Conservation (phyloP, 2,329 filamentous ascomycete species). For the Aspergillus udagawae region DNA sequence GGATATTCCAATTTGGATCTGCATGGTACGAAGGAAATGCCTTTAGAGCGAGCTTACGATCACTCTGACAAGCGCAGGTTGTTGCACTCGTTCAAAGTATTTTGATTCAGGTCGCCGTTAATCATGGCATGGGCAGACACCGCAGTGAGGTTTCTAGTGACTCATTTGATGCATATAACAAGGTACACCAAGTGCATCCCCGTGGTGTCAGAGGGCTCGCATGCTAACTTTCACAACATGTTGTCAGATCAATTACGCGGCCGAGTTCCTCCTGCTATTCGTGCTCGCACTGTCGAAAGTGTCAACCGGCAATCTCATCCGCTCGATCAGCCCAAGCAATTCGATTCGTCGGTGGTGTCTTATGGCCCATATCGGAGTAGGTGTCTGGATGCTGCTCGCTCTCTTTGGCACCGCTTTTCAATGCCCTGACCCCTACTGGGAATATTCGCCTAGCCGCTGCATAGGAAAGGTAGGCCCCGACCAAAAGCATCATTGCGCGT, state of each 20-base stretch:
- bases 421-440: constrained; percentile 7
- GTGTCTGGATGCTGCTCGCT: constrained; percentile 10
- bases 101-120: background rate
- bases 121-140: background rate
- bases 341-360: background rate
- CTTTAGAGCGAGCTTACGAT: background rate
- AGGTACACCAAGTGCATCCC: background rate
- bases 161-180: background rate
- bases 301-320: background rate
- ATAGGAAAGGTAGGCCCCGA: background rate
- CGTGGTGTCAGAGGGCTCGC: background rate
- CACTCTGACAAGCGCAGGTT: background rate
- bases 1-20: background rate
- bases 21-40: background rate
- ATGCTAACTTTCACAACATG: background rate
- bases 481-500: background rate
- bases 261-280: background rate
- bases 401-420: constrained; percentile 13
- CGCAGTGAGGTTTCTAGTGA: background rate
- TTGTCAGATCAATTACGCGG: background rate
- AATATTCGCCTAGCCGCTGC: background rate
- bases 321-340: background rate
- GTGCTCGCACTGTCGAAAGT: background rate
- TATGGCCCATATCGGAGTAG: background rate
- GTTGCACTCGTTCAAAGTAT: background rate